Base-by-base conservation (phyloP, 2,329 filamentous ascomycete species). In the Fusarium sublunatum region DNA sequence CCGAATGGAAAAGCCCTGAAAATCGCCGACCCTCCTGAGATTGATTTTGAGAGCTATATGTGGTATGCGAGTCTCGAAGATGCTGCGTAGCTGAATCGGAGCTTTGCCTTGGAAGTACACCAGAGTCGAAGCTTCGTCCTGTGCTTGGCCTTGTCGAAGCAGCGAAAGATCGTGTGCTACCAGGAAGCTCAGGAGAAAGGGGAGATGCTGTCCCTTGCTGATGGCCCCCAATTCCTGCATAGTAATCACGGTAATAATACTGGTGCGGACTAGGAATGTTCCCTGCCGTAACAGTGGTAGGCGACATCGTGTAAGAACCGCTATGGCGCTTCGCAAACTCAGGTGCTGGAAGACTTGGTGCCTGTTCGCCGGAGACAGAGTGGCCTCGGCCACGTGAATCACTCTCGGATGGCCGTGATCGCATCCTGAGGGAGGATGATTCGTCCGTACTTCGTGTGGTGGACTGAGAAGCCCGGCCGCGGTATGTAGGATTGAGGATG, bases 1-100 rank as follows among this genome's bases (percentile, higher is more conserved):
- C 93, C 1, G 93, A 96, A 59, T 91, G 91, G 79, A 97, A 97
- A 22, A 96, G 80, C 6, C 89, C 91, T 0, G 91, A 93, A 69
- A 86, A 89, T 38, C 89, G 87, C 35, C 82, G 81, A 29, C 74
- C 74, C 11, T 84, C 80, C 56, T 74, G 78, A 24, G 76, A 74
- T 34, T 76, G 78, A 56, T 80, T 77, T 62, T 76, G 79, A 38
- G 83, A 84, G 62, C 80, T 81, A 70, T 83, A 83, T 5, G 82
- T 83, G 11, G 84, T 85, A 58, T 77, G 82, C 0, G 86, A 87
- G 65, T 88, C 84, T 28, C 83, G 81, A 35, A 81, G 78, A 34
- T 75, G 73, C 10, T 80, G 78, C 19, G 73, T 73, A 36, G 74
- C 71, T 11, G 80, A 84, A 12, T 88, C 86, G 25, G 79, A 79